phyloP scores from a whole-genome alignment of 73 alveolate species.

The Paramecium primaurelia region DNA sequence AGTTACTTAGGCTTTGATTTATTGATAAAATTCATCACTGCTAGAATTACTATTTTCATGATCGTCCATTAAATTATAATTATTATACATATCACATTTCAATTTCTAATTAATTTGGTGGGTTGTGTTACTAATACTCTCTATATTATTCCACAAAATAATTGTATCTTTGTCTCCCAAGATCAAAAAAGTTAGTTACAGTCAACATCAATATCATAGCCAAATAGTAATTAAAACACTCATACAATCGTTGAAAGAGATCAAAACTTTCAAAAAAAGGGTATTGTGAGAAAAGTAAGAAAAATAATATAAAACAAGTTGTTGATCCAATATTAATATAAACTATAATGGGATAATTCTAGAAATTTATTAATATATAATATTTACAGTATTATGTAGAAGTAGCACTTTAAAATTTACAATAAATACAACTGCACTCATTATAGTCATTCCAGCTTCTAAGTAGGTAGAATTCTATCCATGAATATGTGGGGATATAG shows the following conservation, averaged over 20 bases:
- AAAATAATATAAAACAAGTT: neutral
- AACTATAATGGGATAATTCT: constrained; percentile 10
- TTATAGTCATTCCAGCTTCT: constrained; percentile 34
- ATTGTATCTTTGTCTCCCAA: neutral
- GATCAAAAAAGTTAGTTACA: constrained; percentile 37
- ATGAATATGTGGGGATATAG: neutral
- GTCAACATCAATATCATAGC: neutral
- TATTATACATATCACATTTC: neutral
- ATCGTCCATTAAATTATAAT: neutral
- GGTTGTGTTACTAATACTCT: neutral
- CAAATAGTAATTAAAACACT: neutral
- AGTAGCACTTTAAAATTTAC: constrained; percentile 14
- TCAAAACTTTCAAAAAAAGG: constrained; percentile 35
- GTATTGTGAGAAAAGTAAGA: neutral
- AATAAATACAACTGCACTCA: constrained; percentile 8
- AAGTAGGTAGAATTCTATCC: constrained; percentile 6
- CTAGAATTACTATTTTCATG: neutral
- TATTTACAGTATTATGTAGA: constrained; percentile 16
- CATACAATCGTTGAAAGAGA: neutral
- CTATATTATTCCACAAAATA: neutral
- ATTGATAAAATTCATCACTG: neutral
- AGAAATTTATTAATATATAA: neutral
- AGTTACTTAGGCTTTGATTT: neutral
- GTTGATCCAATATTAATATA: neutral
- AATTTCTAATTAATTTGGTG: neutral